Percentiles rank a stretch among this genome's conserved stretches.
Evolutionary conservation across 257 asterid species (phyloP).

Genomic region (Petunia axillaris): DNA sequence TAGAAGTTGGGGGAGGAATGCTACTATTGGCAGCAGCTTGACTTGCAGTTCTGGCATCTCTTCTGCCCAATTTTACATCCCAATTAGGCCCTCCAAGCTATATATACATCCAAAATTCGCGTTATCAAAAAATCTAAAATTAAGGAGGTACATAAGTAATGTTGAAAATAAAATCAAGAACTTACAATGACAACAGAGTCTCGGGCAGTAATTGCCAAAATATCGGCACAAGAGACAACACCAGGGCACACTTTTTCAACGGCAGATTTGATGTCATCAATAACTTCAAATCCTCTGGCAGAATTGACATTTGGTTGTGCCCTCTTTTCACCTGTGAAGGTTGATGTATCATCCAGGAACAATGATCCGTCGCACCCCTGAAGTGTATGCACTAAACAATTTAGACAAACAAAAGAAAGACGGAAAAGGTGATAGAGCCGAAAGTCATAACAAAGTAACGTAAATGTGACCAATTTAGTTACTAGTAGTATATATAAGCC

Average conservation of each 20-base stretch:
- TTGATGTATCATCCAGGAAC: constrained; percentile 83
- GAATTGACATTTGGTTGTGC: constrained; percentile 75
- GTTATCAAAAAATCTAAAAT: not conserved
- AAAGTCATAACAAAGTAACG: not conserved
- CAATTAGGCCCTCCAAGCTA: constrained; percentile 85
- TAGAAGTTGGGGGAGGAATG: constrained; percentile 87
- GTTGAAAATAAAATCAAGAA: not conserved
- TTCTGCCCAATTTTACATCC: constrained; percentile 76
- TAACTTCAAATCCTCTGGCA: constrained; percentile 74
- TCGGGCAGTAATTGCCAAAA: constrained; percentile 71
- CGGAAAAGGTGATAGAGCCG: not conserved
- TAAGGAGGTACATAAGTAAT: not conserved
- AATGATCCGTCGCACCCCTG: constrained; percentile 95
- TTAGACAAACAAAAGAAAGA: not conserved
- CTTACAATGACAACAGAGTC: constrained; percentile 74
- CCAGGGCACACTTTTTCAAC: constrained; percentile 76
- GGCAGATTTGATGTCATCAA: constrained; percentile 74
- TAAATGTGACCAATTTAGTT: not conserved
- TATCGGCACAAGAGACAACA: constrained; percentile 80
- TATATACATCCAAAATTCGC: not conserved
- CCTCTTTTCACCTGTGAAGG: constrained; percentile 71
- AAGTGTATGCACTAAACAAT: not conserved
- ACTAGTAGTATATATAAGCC: too few species aligned
- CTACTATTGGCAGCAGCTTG: constrained; percentile 67
- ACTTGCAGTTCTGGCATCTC: constrained; percentile 88